A percentile compares a stretch with the other conserved stretches of the same genome.
These are phyloP conservation scores for Lepidium aucheri DNA, from an alignment of 345 rosid genomes.

Conservation along the genomic window DNA sequence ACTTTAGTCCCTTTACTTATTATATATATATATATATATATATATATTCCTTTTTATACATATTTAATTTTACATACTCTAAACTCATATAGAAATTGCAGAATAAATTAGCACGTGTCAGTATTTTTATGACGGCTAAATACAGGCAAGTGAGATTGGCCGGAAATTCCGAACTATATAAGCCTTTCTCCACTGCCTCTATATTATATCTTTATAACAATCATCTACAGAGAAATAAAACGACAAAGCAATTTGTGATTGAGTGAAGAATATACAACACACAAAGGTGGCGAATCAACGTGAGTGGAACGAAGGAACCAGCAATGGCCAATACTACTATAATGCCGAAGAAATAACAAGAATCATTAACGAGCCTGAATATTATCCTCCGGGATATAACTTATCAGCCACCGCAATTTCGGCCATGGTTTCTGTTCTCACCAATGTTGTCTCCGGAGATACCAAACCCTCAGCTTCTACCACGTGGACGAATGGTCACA, in stretches of 20 bases:
- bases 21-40: no score
- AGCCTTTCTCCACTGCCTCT: not conserved
- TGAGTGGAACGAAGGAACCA: not conserved
- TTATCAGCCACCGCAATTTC: slow-evolving; percentile 3
- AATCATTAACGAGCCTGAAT: slow-evolving; percentile 10
- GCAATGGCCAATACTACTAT: not conserved
- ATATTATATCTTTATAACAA: not conserved
- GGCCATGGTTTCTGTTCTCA: slow-evolving; percentile 1
- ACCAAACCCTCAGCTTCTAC: not conserved
- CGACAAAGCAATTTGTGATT: not conserved
- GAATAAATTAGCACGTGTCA: not conserved
- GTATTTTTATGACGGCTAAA: slow-evolving; percentile 6
- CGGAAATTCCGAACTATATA: not conserved
- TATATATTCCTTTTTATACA: no score
- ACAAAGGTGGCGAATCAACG: not conserved
- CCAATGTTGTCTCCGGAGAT: slow-evolving; percentile 10
- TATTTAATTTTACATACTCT: no score
- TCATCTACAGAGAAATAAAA: not conserved
- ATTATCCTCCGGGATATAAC: not conserved
- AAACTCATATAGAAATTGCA: no score
- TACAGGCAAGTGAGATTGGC: not conserved
- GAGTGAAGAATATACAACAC: not conserved
- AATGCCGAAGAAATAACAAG: slow-evolving; percentile 12
- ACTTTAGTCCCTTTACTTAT: no score
- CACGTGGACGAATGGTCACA: not conserved